Conservation (phyloP, 2,329 filamentous ascomycete species). For the Pleurostoma richardsiae region DNA sequence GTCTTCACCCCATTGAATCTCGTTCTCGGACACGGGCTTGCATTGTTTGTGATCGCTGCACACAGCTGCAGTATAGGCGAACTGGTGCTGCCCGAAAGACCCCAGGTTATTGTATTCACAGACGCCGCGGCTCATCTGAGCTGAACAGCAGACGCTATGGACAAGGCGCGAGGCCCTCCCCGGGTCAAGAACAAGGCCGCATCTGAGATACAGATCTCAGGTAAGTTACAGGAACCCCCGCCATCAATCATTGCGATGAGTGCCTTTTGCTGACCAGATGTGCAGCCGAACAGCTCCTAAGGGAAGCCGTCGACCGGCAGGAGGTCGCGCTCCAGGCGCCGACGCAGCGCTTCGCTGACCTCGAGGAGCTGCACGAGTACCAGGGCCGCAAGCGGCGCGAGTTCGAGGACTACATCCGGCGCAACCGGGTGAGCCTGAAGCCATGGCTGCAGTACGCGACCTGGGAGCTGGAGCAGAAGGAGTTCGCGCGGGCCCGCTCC, state of each 20-base stretch:
- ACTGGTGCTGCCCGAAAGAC: no score
- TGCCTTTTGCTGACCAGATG: no score
- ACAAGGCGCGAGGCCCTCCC: constrained; percentile 83
- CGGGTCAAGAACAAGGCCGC: constrained; percentile 98
- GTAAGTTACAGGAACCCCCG: no score
- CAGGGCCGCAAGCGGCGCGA: constrained; percentile 94
- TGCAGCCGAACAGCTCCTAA: constrained; percentile 83
- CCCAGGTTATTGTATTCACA: no score
- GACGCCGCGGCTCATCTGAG: no score
- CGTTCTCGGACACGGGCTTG: no score
- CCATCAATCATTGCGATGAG: no score
- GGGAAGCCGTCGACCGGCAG: constrained; percentile 95
- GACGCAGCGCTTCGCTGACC: constrained; percentile 89
- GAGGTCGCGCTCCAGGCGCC: constrained; percentile 84
- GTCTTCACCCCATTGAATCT: no score
- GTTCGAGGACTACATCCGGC: constrained; percentile 95
- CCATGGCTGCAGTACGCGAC: constrained; percentile 98
- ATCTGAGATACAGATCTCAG: constrained; percentile 81
- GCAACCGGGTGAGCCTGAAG: constrained; percentile 93
- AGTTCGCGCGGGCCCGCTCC: constrained; percentile 84
- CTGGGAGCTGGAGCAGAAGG: constrained; percentile 98
- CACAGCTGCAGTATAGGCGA: no score
- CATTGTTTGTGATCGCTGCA: no score
- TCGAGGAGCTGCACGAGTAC: constrained; percentile 97
- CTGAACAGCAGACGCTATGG: constrained; percentile 54